phyloP scores from a whole-genome alignment of 2,329 filamentous ascomycete genomes.

The Lachnellula occidentalis region DNA sequence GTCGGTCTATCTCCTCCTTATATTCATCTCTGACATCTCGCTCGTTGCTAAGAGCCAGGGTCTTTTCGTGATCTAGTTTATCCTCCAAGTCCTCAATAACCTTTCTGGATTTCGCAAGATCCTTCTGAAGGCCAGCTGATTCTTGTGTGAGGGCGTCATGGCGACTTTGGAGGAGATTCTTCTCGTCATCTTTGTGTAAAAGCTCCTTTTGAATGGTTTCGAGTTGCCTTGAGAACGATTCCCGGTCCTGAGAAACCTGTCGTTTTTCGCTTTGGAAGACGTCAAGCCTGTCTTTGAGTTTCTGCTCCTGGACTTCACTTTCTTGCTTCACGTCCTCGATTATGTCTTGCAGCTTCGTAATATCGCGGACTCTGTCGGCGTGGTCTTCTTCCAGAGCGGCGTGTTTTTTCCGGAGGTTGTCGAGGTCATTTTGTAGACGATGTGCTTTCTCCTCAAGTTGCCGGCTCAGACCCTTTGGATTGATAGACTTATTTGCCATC shows the following conservation, averaged over 20 bases:
- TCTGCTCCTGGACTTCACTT: constrained; percentile 28
- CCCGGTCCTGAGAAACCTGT: constrained; percentile 7
- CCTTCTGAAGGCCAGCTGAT: constrained; percentile 59
- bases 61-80: constrained; percentile 39
- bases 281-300: constrained; percentile 38
- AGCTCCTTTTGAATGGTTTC: constrained; percentile 55
- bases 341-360: constrained; percentile 37
- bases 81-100: constrained; percentile 43
- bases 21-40: constrained; percentile 52
- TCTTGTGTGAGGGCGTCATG: constrained; percentile 63
- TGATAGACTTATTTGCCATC: constrained; percentile 72
- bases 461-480: constrained; percentile 66
- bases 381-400: constrained; percentile 37
- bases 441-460: constrained; percentile 68
- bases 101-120: constrained; percentile 45
- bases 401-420: constrained; percentile 43
- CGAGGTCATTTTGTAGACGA: constrained; percentile 62
- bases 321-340: constrained; percentile 32
- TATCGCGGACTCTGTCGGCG: constrained; percentile 37
- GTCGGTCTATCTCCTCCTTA: constrained; percentile 47
- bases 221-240: constrained; percentile 34
- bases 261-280: constrained; percentile 21
- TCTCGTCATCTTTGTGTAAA: constrained; percentile 55
- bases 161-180: constrained; percentile 62
- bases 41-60: constrained; percentile 45